These are phyloP conservation scores for Phialocephala sp. DNA, from an alignment of 2,329 filamentous ascomycete genomes.

Conservation along the genomic window DNA sequence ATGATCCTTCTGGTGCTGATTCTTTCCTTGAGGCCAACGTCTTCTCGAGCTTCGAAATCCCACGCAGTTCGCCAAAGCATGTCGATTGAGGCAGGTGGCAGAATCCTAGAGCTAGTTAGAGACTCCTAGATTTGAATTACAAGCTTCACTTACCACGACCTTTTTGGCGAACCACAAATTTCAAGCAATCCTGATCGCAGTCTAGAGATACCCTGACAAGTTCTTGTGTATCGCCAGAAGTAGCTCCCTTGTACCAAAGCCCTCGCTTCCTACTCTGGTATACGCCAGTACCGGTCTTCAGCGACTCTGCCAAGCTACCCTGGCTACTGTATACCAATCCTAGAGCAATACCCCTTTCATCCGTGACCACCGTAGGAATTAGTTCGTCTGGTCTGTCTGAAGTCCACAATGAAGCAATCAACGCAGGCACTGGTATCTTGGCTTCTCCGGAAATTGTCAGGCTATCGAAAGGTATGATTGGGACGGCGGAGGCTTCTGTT, in stretches of 20 bases:
- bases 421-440: slow-evolving; percentile 68
- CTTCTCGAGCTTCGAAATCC: slow-evolving; percentile 84
- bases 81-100: slow-evolving; percentile 92
- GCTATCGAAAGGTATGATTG: slow-evolving; percentile 73
- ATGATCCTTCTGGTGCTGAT: slow-evolving; percentile 86
- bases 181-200: slow-evolving; percentile 91
- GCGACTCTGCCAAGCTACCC: slow-evolving; percentile 85
- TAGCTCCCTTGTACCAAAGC: slow-evolving; percentile 95
- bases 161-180: slow-evolving; percentile 88
- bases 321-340: slow-evolving; percentile 94
- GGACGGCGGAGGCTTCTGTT: slow-evolving; percentile 56
- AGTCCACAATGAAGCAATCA: slow-evolving; percentile 77
- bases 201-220: slow-evolving; percentile 84
- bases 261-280: slow-evolving; percentile 97
- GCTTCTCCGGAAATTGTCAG: slow-evolving; percentile 67
- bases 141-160: slow-evolving; percentile 62
- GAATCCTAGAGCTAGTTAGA: slow-evolving; percentile 61
- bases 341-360: slow-evolving; percentile 82
- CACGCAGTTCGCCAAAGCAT: slow-evolving; percentile 86
- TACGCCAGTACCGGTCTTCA: slow-evolving; percentile 79
- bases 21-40: slow-evolving; percentile 82
- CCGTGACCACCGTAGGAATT: slow-evolving; percentile 87
- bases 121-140: background rate
- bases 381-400: slow-evolving; percentile 85
- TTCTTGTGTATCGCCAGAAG: slow-evolving; percentile 92